Percentiles rank a stretch among this genome's conserved stretches.
These are phyloP conservation scores for Sporothrix pallida DNA, from an alignment of 2,329 filamentous ascomycete genomes.

Conservation along the genomic window DNA sequence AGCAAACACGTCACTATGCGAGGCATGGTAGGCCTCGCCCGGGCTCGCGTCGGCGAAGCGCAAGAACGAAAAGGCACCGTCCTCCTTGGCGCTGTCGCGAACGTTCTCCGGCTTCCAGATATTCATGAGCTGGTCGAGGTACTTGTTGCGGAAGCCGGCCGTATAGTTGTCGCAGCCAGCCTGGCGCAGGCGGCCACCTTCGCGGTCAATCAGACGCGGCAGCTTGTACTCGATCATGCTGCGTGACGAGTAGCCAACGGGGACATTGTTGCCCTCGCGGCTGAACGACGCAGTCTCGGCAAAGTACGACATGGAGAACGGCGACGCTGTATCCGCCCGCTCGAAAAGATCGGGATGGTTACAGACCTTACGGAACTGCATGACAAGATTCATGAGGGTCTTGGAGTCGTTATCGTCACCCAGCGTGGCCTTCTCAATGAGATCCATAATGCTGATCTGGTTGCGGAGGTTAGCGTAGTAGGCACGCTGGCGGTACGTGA, in stretches of 20 bases:
- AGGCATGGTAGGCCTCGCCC: conserved; percentile 72
- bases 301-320: conserved; percentile 82
- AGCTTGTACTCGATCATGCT: conserved; percentile 84
- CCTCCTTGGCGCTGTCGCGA: conserved; percentile 63
- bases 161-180: conserved; percentile 73
- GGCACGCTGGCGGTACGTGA: conserved; percentile 93
- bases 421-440: conserved; percentile 94
- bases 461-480: conserved; percentile 92
- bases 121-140: conserved; percentile 82
- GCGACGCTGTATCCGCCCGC: conserved; percentile 87
- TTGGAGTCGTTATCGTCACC: conserved; percentile 95
- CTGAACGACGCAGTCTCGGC: conserved; percentile 96
- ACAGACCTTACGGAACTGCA: conserved; percentile 99
- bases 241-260: conserved; percentile 85
- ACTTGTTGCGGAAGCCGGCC: conserved; percentile 81
- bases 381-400: conserved; percentile 97
- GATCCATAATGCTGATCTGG: conserved; percentile 97
- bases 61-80: conserved; percentile 83
- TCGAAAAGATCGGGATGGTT: conserved; percentile 98
- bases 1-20: conserved; percentile 73
- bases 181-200: conserved; percentile 76
- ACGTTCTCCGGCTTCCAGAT: conserved; percentile 86
- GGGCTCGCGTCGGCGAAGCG: conserved; percentile 81
- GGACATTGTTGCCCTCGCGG: conserved; percentile 79
- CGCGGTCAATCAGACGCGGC: conserved; percentile 81